Conservation (phyloP, 2,329 filamentous ascomycete species). For the Microdochium paspali region DNA sequence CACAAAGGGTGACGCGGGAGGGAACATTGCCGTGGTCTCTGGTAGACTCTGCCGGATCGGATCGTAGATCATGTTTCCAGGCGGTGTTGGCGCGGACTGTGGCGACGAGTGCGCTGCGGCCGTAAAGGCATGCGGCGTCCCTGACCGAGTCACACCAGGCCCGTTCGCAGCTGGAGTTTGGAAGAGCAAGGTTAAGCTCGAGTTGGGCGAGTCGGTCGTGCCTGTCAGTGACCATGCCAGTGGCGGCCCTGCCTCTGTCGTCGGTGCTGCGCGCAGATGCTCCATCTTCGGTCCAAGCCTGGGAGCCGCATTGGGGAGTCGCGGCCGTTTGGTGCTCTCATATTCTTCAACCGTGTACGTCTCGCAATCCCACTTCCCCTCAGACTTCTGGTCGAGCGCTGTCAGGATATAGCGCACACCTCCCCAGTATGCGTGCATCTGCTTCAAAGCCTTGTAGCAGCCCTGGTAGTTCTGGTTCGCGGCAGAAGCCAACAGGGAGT, state of each 20-base stretch:
- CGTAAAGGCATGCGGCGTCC: slow-evolving; percentile 2
- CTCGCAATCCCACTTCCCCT: slow-evolving; percentile 73
- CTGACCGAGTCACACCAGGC: slow-evolving; percentile 7
- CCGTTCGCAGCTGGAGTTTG: slow-evolving; percentile 35
- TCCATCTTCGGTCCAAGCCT: slow-evolving; percentile 32
- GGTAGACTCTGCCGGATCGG: slow-evolving; percentile 47
- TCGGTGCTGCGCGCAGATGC: slow-evolving; percentile 34
- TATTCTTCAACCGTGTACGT: slow-evolving; percentile 65
- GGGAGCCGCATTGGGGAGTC: slow-evolving; percentile 28
- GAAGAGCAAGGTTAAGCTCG: slow-evolving; percentile 75
- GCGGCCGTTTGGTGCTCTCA: slow-evolving; percentile 54
- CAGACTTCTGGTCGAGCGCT: slow-evolving; percentile 77
- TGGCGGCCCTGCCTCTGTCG: slow-evolving; percentile 29
- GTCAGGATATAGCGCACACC: slow-evolving; percentile 82
- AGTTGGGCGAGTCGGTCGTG: slow-evolving; percentile 76
- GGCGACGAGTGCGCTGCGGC: slow-evolving; percentile 12
- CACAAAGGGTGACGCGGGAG: slow-evolving; percentile 30
- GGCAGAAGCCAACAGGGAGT: slow-evolving; percentile 68
- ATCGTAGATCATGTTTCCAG: slow-evolving; percentile 52
- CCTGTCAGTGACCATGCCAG: slow-evolving; percentile 86
- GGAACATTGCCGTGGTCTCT: slow-evolving; percentile 36
- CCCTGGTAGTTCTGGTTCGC: slow-evolving; percentile 82
- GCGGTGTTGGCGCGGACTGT: slow-evolving; percentile 34
- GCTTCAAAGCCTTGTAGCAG: slow-evolving; percentile 75
- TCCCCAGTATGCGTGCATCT: slow-evolving; percentile 78